Percentiles rank a stretch among this genome's conserved stretches.
Conservation (phyloP, 1,139 yeast genomes). For the Hyphopichia khmerensis region DNA sequence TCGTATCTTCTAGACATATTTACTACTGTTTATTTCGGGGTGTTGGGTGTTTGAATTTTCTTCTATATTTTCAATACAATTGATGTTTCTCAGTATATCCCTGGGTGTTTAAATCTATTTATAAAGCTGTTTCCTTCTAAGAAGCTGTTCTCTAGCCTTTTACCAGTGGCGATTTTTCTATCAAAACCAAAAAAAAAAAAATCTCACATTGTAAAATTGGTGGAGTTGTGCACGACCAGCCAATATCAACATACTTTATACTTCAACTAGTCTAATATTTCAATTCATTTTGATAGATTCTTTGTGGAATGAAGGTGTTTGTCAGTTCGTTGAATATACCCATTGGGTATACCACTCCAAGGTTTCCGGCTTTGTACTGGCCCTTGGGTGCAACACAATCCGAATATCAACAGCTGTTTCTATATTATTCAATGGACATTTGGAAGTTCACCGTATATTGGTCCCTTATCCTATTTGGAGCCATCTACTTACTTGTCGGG, state of each 20-base stretch:
- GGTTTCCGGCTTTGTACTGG: slow-evolving; percentile 80
- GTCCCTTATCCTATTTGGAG: slow-evolving; percentile 68
- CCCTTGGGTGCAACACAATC: slow-evolving; percentile 51
- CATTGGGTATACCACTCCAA: slow-evolving; percentile 76
- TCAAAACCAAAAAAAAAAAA: no score
- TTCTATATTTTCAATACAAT: no score
- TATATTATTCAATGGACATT: slow-evolving; percentile 72
- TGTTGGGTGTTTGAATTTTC: no score
- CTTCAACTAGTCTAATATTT: no score
- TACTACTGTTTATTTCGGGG: no score
- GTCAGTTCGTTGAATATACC: slow-evolving; percentile 55
- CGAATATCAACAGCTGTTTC: slow-evolving; percentile 51
- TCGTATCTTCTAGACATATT: slow-evolving; percentile 65
- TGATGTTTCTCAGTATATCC: no score
- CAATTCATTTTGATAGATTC: no score
- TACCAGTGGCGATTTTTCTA: slow-evolving; percentile 1
- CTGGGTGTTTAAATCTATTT: no score
- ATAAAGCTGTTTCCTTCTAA: no score
- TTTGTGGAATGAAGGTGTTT: slow-evolving; percentile 36
- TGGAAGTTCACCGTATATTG: slow-evolving; percentile 84
- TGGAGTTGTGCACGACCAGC: not conserved
- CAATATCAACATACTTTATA: not conserved
- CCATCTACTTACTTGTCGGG: slow-evolving; percentile 67
- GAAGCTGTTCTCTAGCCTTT: no score
- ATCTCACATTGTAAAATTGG: no score